phyloP scores from a whole-genome alignment of 345 rosid species.

The Populus euphratica region DNA sequence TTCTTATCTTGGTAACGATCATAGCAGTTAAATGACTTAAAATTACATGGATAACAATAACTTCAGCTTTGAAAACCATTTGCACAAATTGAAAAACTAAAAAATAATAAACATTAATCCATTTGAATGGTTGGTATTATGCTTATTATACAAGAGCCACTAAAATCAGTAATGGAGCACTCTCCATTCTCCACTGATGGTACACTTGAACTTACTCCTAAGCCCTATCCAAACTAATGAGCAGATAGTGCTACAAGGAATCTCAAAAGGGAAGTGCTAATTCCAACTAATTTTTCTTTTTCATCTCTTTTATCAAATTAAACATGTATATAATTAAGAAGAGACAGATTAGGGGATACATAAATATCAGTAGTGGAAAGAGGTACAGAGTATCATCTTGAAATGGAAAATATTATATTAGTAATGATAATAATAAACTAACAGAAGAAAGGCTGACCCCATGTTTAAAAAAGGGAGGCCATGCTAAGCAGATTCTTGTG shows the following conservation, averaged over 20 bases:
- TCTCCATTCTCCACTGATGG: neutral
- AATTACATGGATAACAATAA: neutral
- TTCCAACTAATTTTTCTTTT: slow-evolving; percentile 7
- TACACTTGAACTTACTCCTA: neutral
- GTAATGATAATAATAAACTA: neutral
- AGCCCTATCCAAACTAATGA: neutral
- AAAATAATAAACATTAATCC: neutral
- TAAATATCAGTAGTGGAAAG: slow-evolving; percentile 21
- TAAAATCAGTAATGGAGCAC: neutral
- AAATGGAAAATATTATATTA: neutral
- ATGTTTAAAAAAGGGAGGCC: neutral
- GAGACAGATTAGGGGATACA: slow-evolving; percentile 24
- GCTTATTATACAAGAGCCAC: neutral
- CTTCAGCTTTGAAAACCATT: neutral
- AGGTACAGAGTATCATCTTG: slow-evolving; percentile 11
- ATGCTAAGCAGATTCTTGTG: slow-evolving; percentile 17
- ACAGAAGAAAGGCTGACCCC: slow-evolving; percentile 17
- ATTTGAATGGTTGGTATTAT: neutral
- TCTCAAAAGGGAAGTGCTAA: slow-evolving; percentile 19
- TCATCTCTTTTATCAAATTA: neutral
- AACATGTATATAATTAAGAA: slow-evolving; percentile 10
- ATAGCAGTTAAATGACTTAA: neutral
- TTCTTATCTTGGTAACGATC: neutral
- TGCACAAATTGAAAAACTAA: neutral
- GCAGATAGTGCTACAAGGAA: slow-evolving; percentile 27